Percentiles rank a stretch among this genome's conserved stretches.
These are phyloP conservation scores for Apium graveolens DNA, from an alignment of 129 eudicot genomes.

Conservation along the genomic window DNA sequence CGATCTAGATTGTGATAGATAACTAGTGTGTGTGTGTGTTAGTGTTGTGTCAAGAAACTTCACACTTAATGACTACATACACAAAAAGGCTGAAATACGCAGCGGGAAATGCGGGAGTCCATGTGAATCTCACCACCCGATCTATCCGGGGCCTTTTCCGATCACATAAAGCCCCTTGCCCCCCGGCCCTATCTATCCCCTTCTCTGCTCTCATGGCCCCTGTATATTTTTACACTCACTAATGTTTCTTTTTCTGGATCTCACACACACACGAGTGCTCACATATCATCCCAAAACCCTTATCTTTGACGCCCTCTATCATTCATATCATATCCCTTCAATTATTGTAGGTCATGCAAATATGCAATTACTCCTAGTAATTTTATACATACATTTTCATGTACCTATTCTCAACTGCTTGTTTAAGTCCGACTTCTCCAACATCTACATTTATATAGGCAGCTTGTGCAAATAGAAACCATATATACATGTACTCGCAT, in stretches of 20 bases:
- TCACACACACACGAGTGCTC: neutral
- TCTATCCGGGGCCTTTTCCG: slow-evolving; percentile 21
- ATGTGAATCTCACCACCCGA: slow-evolving; percentile 54
- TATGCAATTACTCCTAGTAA: too few relatives aligned
- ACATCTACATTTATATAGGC: too few relatives aligned
- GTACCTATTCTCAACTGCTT: too few relatives aligned
- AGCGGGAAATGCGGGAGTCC: slow-evolving; percentile 78
- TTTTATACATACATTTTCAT: neutral
- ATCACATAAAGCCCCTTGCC: neutral
- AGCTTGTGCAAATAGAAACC: too few relatives aligned
- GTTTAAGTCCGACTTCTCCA: neutral
- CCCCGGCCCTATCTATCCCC: slow-evolving; percentile 5
- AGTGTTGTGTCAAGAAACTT: neutral
- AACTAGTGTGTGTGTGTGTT: neutral
- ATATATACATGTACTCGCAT: neutral
- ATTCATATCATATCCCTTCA: neutral
- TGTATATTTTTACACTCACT: too few relatives aligned
- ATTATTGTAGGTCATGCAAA: neutral
- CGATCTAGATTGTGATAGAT: neutral
- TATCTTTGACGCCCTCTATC: neutral
- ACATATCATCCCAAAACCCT: neutral
- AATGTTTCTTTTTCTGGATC: neutral
- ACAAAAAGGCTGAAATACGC: slow-evolving; percentile 8
- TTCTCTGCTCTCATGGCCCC: too few relatives aligned
- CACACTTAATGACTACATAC: neutral